Conservation (phyloP, 1,139 yeast genomes). For the Saccharomyces hybrid region DNA sequence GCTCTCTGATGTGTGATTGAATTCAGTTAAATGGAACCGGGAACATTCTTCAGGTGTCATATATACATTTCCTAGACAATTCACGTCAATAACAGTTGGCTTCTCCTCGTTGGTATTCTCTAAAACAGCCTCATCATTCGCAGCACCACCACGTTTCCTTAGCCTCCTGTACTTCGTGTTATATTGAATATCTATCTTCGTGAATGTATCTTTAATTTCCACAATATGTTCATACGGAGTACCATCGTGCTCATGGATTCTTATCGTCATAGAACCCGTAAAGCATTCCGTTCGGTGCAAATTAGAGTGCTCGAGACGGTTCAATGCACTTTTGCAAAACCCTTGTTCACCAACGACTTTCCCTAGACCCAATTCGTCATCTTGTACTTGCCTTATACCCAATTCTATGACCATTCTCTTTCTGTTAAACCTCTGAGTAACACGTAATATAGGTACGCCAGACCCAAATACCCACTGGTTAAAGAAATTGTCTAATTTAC, state of each 20-base stretch:
- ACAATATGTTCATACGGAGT: conserved; percentile 98
- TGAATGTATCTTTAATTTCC: conserved; percentile 74
- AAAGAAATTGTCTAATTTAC: conserved; percentile 73
- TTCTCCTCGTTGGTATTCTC: conserved; percentile 22
- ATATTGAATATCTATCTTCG: conserved; percentile 87
- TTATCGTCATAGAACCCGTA: conserved; percentile 90
- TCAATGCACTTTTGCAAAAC: conserved; percentile 25
- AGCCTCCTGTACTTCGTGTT: conserved; percentile 78
- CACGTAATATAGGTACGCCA: conserved; percentile 82
- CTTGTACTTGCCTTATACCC: conserved; percentile 86
- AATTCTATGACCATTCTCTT: conserved; percentile 91
- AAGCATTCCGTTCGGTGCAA: conserved; percentile 44
- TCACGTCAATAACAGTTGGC: conserved; percentile 2
- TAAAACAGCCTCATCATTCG: conserved; percentile 28
- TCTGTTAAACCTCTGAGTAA: conserved; percentile 86
- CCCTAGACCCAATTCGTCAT: conserved; percentile 48
- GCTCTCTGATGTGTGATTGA: conserved; percentile 7
- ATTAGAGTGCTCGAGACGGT: conserved; percentile 19
- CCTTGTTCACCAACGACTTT: conserved; percentile 24
- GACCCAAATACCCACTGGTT: conserved; percentile 89
- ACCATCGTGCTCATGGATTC: conserved; percentile 98
- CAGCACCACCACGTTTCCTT: conserved; percentile 53
- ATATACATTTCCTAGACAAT: conserved; percentile 12
- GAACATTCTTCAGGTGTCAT: conserved; percentile 2
- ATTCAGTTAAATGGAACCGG: conserved; percentile 41